phyloP scores from a whole-genome alignment of 352 stramenopile species.

The Halophytophthora polymorphica region DNA sequence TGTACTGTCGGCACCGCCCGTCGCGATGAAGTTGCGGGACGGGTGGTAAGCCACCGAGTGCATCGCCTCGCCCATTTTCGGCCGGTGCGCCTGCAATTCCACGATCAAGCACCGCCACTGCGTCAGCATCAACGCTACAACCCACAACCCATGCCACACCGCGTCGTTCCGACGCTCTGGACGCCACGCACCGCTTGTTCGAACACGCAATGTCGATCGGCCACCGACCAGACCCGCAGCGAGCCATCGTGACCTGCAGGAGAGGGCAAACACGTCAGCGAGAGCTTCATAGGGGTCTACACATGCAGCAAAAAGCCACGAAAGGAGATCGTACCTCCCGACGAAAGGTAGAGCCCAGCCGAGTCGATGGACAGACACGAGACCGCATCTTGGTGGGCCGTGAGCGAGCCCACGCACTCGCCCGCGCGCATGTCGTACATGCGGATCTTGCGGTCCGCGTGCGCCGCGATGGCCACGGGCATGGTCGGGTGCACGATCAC shows the following conservation, averaged over 20 bases:
- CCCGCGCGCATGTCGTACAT: conserved; percentile 87
- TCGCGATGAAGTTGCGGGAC: conserved; percentile 80
- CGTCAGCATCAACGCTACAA: background rate
- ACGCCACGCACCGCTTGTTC: conserved; percentile 59
- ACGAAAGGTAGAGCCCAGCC: conserved; percentile 69
- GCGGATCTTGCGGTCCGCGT: conserved; percentile 81
- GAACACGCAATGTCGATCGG: conserved; percentile 83
- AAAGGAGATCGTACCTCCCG: conserved; percentile 63
- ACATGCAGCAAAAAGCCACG: background rate
- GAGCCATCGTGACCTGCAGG: conserved; percentile 75
- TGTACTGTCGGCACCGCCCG: conserved; percentile 72
- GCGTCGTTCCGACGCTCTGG: background rate
- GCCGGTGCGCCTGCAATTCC: conserved; percentile 55
- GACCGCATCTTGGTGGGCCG: conserved; percentile 80
- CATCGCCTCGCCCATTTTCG: conserved; percentile 79
- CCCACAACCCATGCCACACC: background rate
- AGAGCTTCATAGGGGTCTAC: background rate
- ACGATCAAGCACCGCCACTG: conserved; percentile 5
- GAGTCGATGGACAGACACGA: conserved; percentile 78
- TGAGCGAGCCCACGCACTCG: conserved; percentile 73
- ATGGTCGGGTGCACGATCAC: conserved; percentile 77
- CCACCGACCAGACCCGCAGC: conserved; percentile 78
- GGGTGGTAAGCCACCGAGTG: conserved; percentile 75
- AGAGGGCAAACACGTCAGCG: conserved; percentile 5
- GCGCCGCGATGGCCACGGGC: conserved; percentile 75